phyloP scores from a whole-genome alignment of 371 early-diverging fungal genomes.

The Fennellomyces sp. region DNA sequence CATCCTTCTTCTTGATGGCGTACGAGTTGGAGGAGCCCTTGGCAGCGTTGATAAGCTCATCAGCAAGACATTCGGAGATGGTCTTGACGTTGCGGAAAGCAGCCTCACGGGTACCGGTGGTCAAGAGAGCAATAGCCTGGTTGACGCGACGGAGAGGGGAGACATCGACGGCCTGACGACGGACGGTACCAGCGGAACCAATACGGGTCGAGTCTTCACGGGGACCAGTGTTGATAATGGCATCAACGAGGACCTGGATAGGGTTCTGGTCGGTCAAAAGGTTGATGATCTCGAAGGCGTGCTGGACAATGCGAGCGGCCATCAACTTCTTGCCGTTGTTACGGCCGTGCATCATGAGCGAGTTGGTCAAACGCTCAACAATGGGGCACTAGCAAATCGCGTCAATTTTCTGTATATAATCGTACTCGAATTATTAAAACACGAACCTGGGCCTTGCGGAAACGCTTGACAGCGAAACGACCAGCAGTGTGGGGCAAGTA shows the following conservation, averaged over 20 bases:
- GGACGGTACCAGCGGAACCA: constrained; percentile 99
- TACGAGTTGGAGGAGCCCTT: constrained; percentile 99
- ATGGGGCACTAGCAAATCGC: constrained; percentile 93
- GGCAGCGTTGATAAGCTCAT: constrained; percentile 99
- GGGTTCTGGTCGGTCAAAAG: constrained; percentile 99
- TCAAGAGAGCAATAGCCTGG: constrained; percentile 96
- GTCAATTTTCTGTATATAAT: too few relatives aligned
- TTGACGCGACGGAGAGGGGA: constrained; percentile 99
- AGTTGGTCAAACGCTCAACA: constrained; percentile 99
- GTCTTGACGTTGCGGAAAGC: constrained; percentile 78
- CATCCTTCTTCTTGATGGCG: constrained; percentile 99
- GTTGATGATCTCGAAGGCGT: constrained; percentile 99
- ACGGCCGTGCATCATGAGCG: constrained; percentile 99
- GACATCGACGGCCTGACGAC: constrained; percentile 99
- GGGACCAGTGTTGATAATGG: constrained; percentile 99
- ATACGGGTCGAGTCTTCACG: constrained; percentile 99
- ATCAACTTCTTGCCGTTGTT: constrained; percentile 99
- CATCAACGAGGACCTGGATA: constrained; percentile 99
- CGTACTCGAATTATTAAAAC: neutral
- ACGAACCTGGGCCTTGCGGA: constrained; percentile 94
- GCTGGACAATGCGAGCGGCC: constrained; percentile 98
- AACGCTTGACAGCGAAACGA: constrained; percentile 96
- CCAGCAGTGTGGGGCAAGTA: constrained; percentile 99
- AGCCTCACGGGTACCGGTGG: constrained; percentile 79
- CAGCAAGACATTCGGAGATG: constrained; percentile 99